Evolutionary conservation across 371 early-diverging fungal genomes (phyloP).

Genomic region (Mucor piriformis): DNA sequence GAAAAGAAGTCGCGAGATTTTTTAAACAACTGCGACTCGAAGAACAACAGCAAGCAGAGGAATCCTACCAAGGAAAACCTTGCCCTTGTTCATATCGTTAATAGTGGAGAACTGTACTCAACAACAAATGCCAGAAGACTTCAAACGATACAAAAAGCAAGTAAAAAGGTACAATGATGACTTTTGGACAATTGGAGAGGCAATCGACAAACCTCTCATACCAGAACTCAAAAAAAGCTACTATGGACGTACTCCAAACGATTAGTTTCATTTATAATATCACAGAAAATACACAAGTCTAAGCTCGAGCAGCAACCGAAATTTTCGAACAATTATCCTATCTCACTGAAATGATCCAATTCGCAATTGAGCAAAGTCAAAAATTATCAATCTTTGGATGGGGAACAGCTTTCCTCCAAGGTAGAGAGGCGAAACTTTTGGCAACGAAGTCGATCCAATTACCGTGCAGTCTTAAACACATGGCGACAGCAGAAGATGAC

Average conservation of each 20-base stretch:
- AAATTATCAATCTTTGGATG: background rate
- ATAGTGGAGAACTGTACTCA: too few relatives aligned
- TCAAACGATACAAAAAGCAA: too few relatives aligned
- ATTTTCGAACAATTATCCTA: constrained; percentile 1
- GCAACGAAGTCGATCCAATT: constrained; percentile 6
- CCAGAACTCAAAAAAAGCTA: constrained; percentile 17
- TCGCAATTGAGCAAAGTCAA: constrained; percentile 1
- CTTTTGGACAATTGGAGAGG: constrained; percentile 15
- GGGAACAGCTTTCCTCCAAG: background rate
- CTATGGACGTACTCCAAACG: constrained; percentile 5
- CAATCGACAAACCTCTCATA: constrained; percentile 5
- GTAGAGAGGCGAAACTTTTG: constrained; percentile 5
- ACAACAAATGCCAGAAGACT: too few relatives aligned
- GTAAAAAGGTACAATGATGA: background rate
- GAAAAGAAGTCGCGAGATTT: too few relatives aligned
- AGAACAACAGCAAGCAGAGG: too few relatives aligned
- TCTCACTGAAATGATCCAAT: background rate
- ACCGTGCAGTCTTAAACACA: constrained; percentile 14
- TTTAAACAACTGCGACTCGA: too few relatives aligned
- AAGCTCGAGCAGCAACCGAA: constrained; percentile 12
- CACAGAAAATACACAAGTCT: constrained; percentile 10
- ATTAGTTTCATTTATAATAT: constrained; percentile 9
- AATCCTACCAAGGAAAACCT: too few relatives aligned
- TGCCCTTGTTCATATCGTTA: too few relatives aligned
- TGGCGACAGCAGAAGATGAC: constrained; percentile 6